Evolutionary conservation across 805 yeast genomes (phyloP).

Genomic region (Wickerhamomyces canadensis): DNA sequence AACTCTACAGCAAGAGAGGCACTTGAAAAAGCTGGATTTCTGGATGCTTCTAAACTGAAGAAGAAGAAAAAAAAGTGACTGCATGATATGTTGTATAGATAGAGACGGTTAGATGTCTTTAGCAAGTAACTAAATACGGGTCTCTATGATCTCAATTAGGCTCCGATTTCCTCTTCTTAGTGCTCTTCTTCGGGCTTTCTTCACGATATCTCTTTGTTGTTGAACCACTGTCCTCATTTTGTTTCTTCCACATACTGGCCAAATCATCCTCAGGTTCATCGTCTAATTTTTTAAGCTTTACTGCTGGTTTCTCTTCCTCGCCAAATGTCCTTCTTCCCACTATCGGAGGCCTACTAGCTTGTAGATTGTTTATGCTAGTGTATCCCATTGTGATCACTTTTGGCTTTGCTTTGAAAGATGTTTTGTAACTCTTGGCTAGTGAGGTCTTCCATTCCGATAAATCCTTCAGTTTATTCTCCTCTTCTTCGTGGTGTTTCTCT

Average conservation of each 20-base stretch:
- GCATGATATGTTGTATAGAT: too few relatives aligned
- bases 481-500: conserved; percentile 29
- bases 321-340: conserved; percentile 28
- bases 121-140: too few relatives aligned
- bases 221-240: conserved; percentile 14
- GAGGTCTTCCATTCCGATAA: conserved; percentile 27
- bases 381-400: conserved; percentile 35
- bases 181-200: conserved; percentile 11
- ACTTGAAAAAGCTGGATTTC: conserved; percentile 56
- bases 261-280: conserved; percentile 9
- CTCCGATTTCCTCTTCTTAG: conserved; percentile 17
- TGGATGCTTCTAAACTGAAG: conserved; percentile 17
- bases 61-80: conserved; percentile 26
- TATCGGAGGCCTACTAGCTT: conserved; percentile 7
- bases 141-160: conserved; percentile 2
- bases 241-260: conserved; percentile 21
- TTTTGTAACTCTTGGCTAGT: conserved; percentile 23
- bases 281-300: conserved; percentile 1
- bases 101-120: too few relatives aligned
- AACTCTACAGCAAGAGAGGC: conserved; percentile 87
- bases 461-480: conserved; percentile 38
- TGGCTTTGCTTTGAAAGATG: conserved; percentile 23
- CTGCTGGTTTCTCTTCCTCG: conserved; percentile 9
- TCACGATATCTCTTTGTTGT: conserved; percentile 7
- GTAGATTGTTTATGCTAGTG: conserved; percentile 31